A percentile compares a stretch with the other conserved stretches of the same genome.
Evolutionary conservation across 1,284 basidiomycete species (phyloP).

Genomic region (Rhizoctonia solani): DNA sequence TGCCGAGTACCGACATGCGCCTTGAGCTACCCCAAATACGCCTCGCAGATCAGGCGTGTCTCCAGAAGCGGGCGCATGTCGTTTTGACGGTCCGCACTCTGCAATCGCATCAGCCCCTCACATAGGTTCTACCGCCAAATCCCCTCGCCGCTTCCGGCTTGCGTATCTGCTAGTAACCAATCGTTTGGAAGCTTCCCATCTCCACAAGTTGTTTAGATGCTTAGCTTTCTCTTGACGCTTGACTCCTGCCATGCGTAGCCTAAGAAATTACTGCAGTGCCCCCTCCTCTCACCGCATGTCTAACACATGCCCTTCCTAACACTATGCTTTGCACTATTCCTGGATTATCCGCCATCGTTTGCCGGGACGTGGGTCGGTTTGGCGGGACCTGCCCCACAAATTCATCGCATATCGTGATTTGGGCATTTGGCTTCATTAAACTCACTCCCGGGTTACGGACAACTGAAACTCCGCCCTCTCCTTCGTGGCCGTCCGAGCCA

Average conservation of each 20-base stretch:
- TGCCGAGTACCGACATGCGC: slow-evolving; percentile 35
- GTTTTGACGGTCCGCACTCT: slow-evolving; percentile 29
- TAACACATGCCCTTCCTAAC: slow-evolving; percentile 11
- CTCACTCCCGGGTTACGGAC: slow-evolving; percentile 6
- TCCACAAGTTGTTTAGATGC: not conserved
- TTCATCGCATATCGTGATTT: slow-evolving; percentile 25
- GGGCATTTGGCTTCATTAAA: slow-evolving; percentile 32
- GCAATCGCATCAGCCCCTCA: slow-evolving; percentile 33
- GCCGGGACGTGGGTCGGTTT: slow-evolving; percentile 1
- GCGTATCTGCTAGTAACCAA: slow-evolving; percentile 30
- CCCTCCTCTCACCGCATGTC: slow-evolving; percentile 27
- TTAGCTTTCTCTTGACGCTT: slow-evolving; percentile 28
- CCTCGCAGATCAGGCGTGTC: slow-evolving; percentile 36
- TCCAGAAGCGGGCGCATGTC: slow-evolving; percentile 33
- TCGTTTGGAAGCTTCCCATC: slow-evolving; percentile 29
- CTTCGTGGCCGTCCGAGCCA: slow-evolving; percentile 10
- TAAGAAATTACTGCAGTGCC: slow-evolving; percentile 26
- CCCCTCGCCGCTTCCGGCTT: slow-evolving; percentile 29
- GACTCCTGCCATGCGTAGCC: slow-evolving; percentile 14
- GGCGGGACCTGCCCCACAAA: slow-evolving; percentile 20
- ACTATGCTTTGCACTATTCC: slow-evolving; percentile 1
- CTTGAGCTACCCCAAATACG: slow-evolving; percentile 21
- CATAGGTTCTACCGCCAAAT: slow-evolving; percentile 35
- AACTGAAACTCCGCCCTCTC: slow-evolving; percentile 21
- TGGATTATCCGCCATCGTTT: slow-evolving; percentile 21